Conservation (phyloP, 2,329 filamentous ascomycete species). For the Aureobasidium sp. region DNA sequence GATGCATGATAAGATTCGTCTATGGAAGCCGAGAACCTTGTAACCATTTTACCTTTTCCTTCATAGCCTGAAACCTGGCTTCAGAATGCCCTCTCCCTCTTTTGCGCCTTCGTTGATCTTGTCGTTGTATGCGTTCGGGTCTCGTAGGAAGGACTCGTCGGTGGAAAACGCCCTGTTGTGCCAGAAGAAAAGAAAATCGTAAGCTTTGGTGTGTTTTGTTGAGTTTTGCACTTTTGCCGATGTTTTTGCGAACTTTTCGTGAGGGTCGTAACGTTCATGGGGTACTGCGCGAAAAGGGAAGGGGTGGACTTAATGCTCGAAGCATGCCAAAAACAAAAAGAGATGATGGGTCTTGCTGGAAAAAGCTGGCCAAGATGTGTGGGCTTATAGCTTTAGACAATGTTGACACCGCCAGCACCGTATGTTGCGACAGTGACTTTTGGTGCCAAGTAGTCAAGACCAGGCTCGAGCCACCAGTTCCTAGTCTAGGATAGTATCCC, state of each 20-base stretch:
- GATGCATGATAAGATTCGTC: not conserved
- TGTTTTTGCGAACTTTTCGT: not conserved
- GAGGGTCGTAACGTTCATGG: not conserved
- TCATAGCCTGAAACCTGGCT: slow-evolving; percentile 12
- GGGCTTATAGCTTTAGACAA: slow-evolving; percentile 11
- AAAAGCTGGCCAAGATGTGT: not conserved
- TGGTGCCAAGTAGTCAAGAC: slow-evolving; percentile 9
- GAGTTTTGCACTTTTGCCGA: slow-evolving; percentile 10
- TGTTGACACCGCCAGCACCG: not conserved
- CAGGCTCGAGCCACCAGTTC: slow-evolving; percentile 11
- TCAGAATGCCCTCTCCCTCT: slow-evolving; percentile 14
- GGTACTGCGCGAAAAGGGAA: not conserved
- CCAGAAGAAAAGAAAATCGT: slow-evolving; percentile 12
- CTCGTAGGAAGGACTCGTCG: slow-evolving; percentile 49
- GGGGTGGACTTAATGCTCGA: slow-evolving; percentile 4
- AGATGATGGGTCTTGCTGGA: not conserved
- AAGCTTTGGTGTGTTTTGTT: slow-evolving; percentile 13
- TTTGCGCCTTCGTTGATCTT: slow-evolving; percentile 16
- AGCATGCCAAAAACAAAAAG: slow-evolving; percentile 3
- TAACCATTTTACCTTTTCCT: not conserved
- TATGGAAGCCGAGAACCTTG: not conserved
- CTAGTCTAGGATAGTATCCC: slow-evolving; percentile 14
- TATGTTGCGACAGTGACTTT: not conserved
- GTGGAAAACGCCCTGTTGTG: slow-evolving; percentile 46
- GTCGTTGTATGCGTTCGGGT: slow-evolving; percentile 35